These are phyloP conservation scores for Plasmopara halstedii DNA, from an alignment of 352 stramenopile genomes.

Conservation along the genomic window DNA sequence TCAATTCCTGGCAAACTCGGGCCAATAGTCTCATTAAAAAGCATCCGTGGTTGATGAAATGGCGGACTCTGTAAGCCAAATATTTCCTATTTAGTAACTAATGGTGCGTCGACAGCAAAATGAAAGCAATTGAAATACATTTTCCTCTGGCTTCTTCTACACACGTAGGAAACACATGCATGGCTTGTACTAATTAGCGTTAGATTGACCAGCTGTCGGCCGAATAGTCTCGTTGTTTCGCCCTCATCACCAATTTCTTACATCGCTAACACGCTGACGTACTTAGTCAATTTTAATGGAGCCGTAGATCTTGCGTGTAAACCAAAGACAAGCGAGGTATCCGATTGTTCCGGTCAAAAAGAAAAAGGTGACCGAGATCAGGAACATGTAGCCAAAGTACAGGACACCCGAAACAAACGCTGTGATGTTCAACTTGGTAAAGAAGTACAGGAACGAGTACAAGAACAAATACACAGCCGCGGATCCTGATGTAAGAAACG, in stretches of 20 bases:
- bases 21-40: slow-evolving; percentile 32
- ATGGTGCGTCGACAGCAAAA: not conserved
- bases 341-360: slow-evolving; percentile 95
- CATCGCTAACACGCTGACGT: slow-evolving; percentile 14
- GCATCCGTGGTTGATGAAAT: slow-evolving; percentile 64
- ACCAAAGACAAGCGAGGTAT: slow-evolving; percentile 98
- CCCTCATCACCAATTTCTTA: slow-evolving; percentile 13
- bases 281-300: slow-evolving; percentile 91
- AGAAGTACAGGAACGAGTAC: slow-evolving; percentile 99
- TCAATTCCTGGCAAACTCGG: slow-evolving; percentile 42
- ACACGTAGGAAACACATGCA: slow-evolving; percentile 15
- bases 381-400: slow-evolving; percentile 99
- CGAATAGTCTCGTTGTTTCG: slow-evolving; percentile 1
- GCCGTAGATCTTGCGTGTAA: slow-evolving; percentile 98
- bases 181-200: not conserved
- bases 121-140: slow-evolving; percentile 23
- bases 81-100: not conserved
- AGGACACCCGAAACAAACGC: slow-evolving; percentile 89
- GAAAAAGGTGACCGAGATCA: slow-evolving; percentile 96
- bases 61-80: slow-evolving; percentile 54
- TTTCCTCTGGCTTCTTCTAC: slow-evolving; percentile 20
- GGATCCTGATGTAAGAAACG: slow-evolving; percentile 94
- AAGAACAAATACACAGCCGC: slow-evolving; percentile 97
- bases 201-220: not conserved
- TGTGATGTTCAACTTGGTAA: slow-evolving; percentile 96